These are phyloP conservation scores for Aspergillus baeticus DNA, from an alignment of 495 filamentous ascomycete species.

Conservation along the genomic window DNA sequence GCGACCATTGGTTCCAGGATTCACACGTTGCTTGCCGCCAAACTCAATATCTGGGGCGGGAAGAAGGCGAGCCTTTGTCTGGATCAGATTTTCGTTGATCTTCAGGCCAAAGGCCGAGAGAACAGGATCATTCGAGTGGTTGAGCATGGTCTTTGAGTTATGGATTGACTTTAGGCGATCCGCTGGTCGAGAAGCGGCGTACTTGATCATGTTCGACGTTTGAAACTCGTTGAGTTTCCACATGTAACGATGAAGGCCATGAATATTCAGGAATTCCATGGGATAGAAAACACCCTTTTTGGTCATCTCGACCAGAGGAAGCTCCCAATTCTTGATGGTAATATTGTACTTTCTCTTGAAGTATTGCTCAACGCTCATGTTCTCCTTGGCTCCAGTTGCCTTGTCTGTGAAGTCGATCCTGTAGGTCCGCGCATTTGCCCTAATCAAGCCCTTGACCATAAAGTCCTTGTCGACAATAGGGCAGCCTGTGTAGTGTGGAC, in stretches of 20 bases:
- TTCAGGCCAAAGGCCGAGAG: slow-evolving; percentile 66
- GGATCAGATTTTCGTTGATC: slow-evolving; percentile 60
- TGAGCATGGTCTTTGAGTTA: slow-evolving; percentile 61
- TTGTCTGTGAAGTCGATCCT: slow-evolving; percentile 57
- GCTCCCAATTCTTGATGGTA: slow-evolving; percentile 47
- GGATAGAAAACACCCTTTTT: slow-evolving; percentile 67
- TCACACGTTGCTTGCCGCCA: slow-evolving; percentile 42
- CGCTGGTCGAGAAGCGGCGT: slow-evolving; percentile 65
- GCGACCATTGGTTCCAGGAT: slow-evolving; percentile 62
- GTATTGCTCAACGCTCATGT: slow-evolving; percentile 62
- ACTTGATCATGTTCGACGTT: slow-evolving; percentile 84
- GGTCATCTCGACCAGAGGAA: slow-evolving; percentile 71
- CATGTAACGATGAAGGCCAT: slow-evolving; percentile 69
- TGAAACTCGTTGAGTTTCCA: slow-evolving; percentile 69
- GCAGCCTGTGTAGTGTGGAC: slow-evolving; percentile 56
- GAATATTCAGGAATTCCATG: slow-evolving; percentile 68
- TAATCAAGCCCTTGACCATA: slow-evolving; percentile 61
- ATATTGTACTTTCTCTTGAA: slow-evolving; percentile 65
- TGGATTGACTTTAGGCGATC: slow-evolving; percentile 62
- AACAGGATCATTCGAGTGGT: slow-evolving; percentile 67
- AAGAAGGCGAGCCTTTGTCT: slow-evolving; percentile 69
- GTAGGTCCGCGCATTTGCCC: slow-evolving; percentile 51
- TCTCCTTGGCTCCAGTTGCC: slow-evolving; percentile 36
- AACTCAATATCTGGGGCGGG: slow-evolving; percentile 69
- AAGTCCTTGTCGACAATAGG: slow-evolving; percentile 50